Percentiles rank a stretch among this genome's conserved stretches.
Evolutionary conservation across 2,329 filamentous ascomycete genomes (phyloP).

Genomic region (Claviceps paspali): DNA sequence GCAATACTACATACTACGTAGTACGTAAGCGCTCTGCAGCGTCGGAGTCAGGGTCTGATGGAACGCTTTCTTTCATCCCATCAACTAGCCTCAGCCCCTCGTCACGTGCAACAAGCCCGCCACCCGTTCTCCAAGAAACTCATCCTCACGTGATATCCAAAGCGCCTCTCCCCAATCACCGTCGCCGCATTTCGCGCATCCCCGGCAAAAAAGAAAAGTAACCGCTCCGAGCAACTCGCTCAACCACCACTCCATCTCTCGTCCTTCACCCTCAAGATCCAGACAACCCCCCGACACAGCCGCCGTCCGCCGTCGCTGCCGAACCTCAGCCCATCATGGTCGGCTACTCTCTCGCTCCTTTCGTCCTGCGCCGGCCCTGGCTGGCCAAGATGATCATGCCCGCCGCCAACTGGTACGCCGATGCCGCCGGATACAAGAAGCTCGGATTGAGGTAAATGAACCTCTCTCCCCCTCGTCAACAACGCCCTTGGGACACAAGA

Average conservation of each 20-base stretch:
- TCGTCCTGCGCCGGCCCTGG: conserved; percentile 74
- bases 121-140: neutral
- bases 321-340: conserved; percentile 31
- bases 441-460: conserved; percentile 64
- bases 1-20: too few relatives aligned
- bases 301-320: conserved; percentile 13
- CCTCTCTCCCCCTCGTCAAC: neutral
- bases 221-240: conserved; percentile 5
- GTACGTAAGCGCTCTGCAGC: too few relatives aligned
- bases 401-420: conserved; percentile 74
- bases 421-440: conserved; percentile 83
- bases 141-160: conserved; percentile 18
- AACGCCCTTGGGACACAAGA: neutral
- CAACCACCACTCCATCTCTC: too few relatives aligned
- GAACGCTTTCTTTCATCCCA: too few relatives aligned
- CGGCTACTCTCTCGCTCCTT: conserved; percentile 59
- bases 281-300: neutral
- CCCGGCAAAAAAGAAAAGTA: conserved; percentile 9
- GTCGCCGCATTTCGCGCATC: conserved; percentile 21
- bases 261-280: conserved; percentile 3
- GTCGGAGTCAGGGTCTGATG: too few relatives aligned
- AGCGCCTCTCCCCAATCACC: conserved; percentile 16
- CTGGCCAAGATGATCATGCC: conserved; percentile 63
- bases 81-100: too few relatives aligned
- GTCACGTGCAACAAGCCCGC: neutral